Percentiles rank a stretch among this genome's conserved stretches.
Conservation (phyloP, 2,329 filamentous ascomycete species). For the Trichophyton simii region DNA sequence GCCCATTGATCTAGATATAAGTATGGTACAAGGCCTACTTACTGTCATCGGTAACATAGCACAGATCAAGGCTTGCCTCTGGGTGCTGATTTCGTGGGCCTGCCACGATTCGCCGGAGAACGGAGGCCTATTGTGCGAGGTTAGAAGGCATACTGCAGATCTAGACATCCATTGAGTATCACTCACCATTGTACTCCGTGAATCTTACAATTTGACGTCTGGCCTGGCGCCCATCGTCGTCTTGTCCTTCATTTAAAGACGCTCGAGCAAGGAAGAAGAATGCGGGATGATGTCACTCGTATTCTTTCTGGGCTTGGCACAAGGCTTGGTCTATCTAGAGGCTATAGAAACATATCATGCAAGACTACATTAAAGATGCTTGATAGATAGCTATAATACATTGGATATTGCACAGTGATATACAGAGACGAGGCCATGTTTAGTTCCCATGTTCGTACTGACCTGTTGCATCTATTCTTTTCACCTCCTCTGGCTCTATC, state of each 20-base stretch:
- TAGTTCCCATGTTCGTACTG: not conserved
- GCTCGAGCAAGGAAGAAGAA: not conserved
- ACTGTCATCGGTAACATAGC: constrained; percentile 79
- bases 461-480: not conserved
- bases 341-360: not conserved
- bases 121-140: constrained; percentile 43
- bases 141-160: not conserved
- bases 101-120: constrained; percentile 84
- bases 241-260: not conserved
- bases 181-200: not conserved
- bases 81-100: constrained; percentile 71
- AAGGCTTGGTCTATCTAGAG: not conserved
- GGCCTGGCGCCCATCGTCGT: not conserved
- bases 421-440: not conserved
- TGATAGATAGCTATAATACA: not conserved
- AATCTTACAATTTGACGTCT: not conserved
- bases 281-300: not conserved
- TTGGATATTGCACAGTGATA: not conserved
- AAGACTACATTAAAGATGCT: too few relatives aligned
- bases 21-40: constrained; percentile 9
- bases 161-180: not conserved
- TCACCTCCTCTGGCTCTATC: not conserved
- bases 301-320: not conserved
- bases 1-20: not conserved
- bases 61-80: constrained; percentile 82